Conservation (phyloP, 2,329 filamentous ascomycete species). For the Leptodontidium sp. region DNA sequence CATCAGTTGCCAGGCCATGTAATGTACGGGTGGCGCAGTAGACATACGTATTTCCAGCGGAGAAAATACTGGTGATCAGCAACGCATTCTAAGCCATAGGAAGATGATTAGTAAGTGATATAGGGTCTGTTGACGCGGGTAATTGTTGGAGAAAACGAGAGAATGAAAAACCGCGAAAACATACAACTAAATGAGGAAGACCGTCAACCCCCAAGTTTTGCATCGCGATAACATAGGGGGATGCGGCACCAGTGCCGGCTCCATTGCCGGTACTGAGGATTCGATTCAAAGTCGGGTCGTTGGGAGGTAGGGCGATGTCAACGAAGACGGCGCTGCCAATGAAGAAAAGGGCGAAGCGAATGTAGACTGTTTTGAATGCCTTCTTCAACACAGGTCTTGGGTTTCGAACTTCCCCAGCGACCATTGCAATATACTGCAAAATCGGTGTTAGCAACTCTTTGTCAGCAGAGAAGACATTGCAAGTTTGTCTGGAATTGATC, state of each 20-base stretch:
- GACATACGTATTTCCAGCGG: conserved; percentile 65
- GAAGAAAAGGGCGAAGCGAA: conserved; percentile 75
- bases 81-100: conserved; percentile 60
- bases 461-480: background rate
- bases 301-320: conserved; percentile 70
- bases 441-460: background rate
- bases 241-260: conserved; percentile 51
- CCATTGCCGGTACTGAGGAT: conserved; percentile 59
- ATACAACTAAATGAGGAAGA: conserved; percentile 66
- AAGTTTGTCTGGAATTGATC: background rate
- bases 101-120: background rate
- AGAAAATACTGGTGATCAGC: conserved; percentile 71
- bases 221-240: conserved; percentile 63
- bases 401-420: conserved; percentile 74
- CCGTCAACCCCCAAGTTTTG: conserved; percentile 67
- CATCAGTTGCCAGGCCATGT: conserved; percentile 70
- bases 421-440: conserved; percentile 69
- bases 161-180: background rate
- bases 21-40: conserved; percentile 74
- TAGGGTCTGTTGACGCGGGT: background rate
- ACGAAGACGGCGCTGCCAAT: conserved; percentile 71
- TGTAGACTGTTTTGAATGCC: conserved; percentile 77
- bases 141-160: background rate
- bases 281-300: conserved; percentile 56
- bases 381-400: conserved; percentile 69